These are phyloP conservation scores for Albatrellus ellisii DNA, from an alignment of 768 basidiomycete species.

Conservation along the genomic window DNA sequence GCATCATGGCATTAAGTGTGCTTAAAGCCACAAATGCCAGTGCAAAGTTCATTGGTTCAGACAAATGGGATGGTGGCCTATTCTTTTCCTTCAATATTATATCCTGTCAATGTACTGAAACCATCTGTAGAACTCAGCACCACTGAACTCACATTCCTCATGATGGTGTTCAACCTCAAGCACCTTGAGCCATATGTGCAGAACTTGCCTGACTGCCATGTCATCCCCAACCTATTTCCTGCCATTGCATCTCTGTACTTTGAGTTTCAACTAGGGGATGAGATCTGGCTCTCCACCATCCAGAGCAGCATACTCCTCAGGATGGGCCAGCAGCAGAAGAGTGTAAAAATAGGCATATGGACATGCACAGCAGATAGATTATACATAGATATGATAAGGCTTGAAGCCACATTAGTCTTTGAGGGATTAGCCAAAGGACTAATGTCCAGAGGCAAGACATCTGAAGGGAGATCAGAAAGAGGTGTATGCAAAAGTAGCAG, in stretches of 20 bases:
- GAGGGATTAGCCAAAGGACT: too few relatives aligned
- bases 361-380: too few relatives aligned
- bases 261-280: constrained; percentile 50
- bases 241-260: constrained; percentile 75
- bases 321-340: constrained; percentile 80
- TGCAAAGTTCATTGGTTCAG: constrained; percentile 30
- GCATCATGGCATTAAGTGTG: constrained; percentile 75
- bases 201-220: constrained; percentile 93
- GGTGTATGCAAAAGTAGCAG: too few relatives aligned
- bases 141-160: constrained; percentile 46
- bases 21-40: constrained; percentile 72
- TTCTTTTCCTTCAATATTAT: background rate
- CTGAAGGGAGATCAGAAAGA: too few relatives aligned
- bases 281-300: constrained; percentile 66
- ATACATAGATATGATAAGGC: too few relatives aligned
- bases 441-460: too few relatives aligned
- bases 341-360: too few relatives aligned
- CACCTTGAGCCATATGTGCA: constrained; percentile 92
- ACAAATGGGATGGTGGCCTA: too few relatives aligned
- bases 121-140: constrained; percentile 30
- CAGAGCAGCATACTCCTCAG: constrained; percentile 88
- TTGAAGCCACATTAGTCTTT: too few relatives aligned
- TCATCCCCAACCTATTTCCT: constrained; percentile 86
- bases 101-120: constrained; percentile 15
- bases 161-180: constrained; percentile 92